These are phyloP conservation scores for Cytospora piceae DNA, from an alignment of 2,329 filamentous ascomycete species.

Conservation along the genomic window DNA sequence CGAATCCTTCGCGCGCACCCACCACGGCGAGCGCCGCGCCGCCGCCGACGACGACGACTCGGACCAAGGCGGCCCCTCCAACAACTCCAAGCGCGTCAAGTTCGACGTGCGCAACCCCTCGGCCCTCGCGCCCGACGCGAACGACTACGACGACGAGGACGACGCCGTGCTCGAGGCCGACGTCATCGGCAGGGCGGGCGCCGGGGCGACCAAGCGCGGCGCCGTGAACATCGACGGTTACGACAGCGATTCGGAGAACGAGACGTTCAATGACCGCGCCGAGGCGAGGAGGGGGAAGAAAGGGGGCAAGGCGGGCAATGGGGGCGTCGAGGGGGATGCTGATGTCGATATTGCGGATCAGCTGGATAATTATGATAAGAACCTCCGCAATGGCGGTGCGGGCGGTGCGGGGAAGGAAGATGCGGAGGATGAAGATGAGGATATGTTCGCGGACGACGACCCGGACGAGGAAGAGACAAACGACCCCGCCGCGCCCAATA, in stretches of 20 bases:
- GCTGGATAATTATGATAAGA: conserved; percentile 57
- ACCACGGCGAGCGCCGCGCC: conserved; percentile 61
- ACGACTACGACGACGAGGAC: conserved; percentile 66
- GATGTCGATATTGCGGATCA: conserved; percentile 56
- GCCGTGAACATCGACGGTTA: conserved; percentile 97
- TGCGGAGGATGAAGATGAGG: conserved; percentile 68
- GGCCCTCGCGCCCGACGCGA: conserved; percentile 80
- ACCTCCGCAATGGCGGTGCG: conserved; percentile 45
- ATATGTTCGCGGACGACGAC: conserved; percentile 76
- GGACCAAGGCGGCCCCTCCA: conserved; percentile 40
- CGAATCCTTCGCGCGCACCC: conserved; percentile 77
- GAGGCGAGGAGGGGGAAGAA: conserved; percentile 56
- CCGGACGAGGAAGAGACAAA: conserved; percentile 25
- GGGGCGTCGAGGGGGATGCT: conserved; percentile 37
- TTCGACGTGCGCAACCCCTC: conserved; percentile 97
- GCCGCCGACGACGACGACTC: conserved; percentile 41
- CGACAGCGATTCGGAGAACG: conserved; percentile 90
- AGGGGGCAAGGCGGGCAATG: conserved; percentile 43
- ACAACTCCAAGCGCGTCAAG: conserved; percentile 74
- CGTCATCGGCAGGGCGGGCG: conserved; percentile 79
- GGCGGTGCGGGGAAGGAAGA: conserved; percentile 39
- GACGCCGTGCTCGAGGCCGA: conserved; percentile 80
- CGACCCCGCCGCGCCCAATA: conserved; percentile 28
- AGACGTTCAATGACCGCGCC: conserved; percentile 80
- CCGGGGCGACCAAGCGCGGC: conserved; percentile 80